phyloP scores from a whole-genome alignment of 2,329 filamentous ascomycete genomes.

The Ilyonectria destructans region DNA sequence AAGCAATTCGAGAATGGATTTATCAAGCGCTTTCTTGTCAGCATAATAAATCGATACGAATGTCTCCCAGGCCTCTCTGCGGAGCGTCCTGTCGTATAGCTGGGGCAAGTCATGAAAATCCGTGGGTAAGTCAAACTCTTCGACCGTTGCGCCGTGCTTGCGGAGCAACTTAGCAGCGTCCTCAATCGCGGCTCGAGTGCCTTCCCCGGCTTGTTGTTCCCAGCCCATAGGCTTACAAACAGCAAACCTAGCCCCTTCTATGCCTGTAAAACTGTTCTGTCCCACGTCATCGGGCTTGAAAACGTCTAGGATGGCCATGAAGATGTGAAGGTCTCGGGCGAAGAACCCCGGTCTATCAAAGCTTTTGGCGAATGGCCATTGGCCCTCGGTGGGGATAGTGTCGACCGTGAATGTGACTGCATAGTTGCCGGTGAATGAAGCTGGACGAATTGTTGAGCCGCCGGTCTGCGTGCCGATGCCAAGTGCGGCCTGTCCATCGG shows the following conservation, averaged over 20 bases:
- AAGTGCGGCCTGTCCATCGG: constrained; percentile 74
- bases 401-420: constrained; percentile 79
- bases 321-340: constrained; percentile 71
- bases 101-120: constrained; percentile 58
- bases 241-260: constrained; percentile 69
- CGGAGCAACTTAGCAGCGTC: constrained; percentile 59
- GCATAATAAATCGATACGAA: too few species aligned
- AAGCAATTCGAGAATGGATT: too few species aligned
- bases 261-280: constrained; percentile 46
- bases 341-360: constrained; percentile 77
- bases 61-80: constrained; percentile 67
- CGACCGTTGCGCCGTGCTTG: constrained; percentile 67
- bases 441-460: constrained; percentile 76
- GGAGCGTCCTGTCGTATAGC: constrained; percentile 49
- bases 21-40: too few species aligned
- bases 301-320: constrained; percentile 63
- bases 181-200: constrained; percentile 60
- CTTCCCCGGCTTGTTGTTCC: constrained; percentile 58
- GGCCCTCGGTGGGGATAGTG: constrained; percentile 73
- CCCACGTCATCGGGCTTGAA: constrained; percentile 71
- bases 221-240: constrained; percentile 70
- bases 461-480: constrained; percentile 77
- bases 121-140: constrained; percentile 68
- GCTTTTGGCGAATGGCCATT: constrained; percentile 71
- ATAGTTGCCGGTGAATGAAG: constrained; percentile 76